These are phyloP conservation scores for Candida khao-thaluensis DNA, from an alignment of 805 yeast genomes.

Conservation along the genomic window DNA sequence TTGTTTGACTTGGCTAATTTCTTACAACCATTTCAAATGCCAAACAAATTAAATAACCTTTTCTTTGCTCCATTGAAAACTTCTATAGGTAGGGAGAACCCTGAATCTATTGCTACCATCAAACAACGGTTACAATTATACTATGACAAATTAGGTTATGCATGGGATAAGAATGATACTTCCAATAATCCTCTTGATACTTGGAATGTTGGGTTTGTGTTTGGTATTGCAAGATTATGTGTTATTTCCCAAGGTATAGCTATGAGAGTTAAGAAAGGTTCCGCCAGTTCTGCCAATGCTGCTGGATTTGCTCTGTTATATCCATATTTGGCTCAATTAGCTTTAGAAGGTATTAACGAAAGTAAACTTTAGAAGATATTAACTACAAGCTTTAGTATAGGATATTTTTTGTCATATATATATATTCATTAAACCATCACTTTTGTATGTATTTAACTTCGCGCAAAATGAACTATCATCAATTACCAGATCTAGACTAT, in stretches of 20 bases:
- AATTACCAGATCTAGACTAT: not conserved
- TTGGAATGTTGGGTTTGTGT: slow-evolving; percentile 56
- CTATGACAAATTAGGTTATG: slow-evolving; percentile 24
- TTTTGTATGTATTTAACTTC: no score
- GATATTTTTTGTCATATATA: no score
- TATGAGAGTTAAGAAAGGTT: slow-evolving; percentile 51
- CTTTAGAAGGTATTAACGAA: slow-evolving; percentile 19
- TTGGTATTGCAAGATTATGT: slow-evolving; percentile 53
- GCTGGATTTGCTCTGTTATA: slow-evolving; percentile 36
- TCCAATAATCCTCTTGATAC: slow-evolving; percentile 43
- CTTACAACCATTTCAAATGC: slow-evolving; percentile 52
- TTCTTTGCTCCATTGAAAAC: slow-evolving; percentile 28
- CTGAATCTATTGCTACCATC: slow-evolving; percentile 16
- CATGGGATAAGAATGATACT: slow-evolving; percentile 33
- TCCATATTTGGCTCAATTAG: slow-evolving; percentile 30
- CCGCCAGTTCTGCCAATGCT: slow-evolving; percentile 55
- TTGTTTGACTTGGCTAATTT: slow-evolving; percentile 60
- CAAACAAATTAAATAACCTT: slow-evolving; percentile 34
- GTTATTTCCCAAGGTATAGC: slow-evolving; percentile 65
- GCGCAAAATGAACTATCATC: slow-evolving; percentile 4
- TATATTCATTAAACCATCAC: no score
- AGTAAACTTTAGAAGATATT: slow-evolving; percentile 7
- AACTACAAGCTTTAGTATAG: no score
- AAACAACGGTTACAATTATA: slow-evolving; percentile 18
- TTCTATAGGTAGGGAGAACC: slow-evolving; percentile 32